Evolutionary conservation across 345 rosid species (phyloP), one percentile per base, ranked within the genome.

Genomic region (Leavenworthia alabamica): DNA sequence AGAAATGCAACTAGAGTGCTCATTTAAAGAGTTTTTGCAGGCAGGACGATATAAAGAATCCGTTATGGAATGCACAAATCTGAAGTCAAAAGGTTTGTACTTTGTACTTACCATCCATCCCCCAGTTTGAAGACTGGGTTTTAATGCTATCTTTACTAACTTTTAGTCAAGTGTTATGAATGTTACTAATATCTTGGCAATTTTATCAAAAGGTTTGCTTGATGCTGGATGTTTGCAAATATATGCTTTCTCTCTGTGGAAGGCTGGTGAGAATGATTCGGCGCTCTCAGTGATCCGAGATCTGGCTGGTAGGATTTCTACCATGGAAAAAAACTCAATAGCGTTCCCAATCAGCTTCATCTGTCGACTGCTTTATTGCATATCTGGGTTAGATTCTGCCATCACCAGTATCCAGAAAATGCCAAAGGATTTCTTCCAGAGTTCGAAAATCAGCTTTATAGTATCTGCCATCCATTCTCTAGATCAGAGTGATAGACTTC

Each of bases 171-270:
- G 11, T 53, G 60, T 44, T 39, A 23, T 10, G 35, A 44, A 13
- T 3, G 8, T 33, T 31, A 50, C 40, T 51, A 51, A 51, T 31
- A 31, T 29, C 27, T 13, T 0, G 5, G 31, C 4, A 57, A 40
- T 12, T 40, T 50, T 23, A 57, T 68, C 75, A 19, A 59, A 57
- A 91, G 91, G 96, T 70, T 64, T 78, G 78, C 94, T 89, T 59
- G 89, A 85, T 59, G 76, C 71, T 0, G 82, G 81, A 81, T 80
- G 82, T 27, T 76, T 89, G 75, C 96, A 89, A 71, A 69, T 89
- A 66, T 85, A 89, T 80, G 94, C 96, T 60, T 68, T 82, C 68
- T 85, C 89, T 64, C 65, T 93, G 53, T 93, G 97, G 94, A 68
- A 83, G 79, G 80, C 79, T 77, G 97, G 94, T 61, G 79, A 81